Evolutionary conservation across 208 protist species (phyloP), one percentile per base, ranked within the genome.

Genomic region (Tritrichomonas foetus): DNA sequence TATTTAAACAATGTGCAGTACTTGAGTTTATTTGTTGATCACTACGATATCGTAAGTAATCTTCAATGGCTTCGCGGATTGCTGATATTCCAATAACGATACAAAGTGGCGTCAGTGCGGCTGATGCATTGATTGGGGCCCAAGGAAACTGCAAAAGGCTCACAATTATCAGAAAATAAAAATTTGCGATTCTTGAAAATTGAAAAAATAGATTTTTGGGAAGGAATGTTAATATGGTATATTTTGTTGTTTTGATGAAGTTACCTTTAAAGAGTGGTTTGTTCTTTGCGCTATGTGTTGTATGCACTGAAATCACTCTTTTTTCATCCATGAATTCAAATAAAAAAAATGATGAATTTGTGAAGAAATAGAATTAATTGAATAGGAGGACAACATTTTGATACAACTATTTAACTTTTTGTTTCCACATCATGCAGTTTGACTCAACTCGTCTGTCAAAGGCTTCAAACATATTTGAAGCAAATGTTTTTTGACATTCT

Each of bases 161-260:
- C 39, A 93, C 93, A 47, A 93, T 94, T 22, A 93, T 93, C 13
- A 94, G 53, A 47, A 94, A 94, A 33, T 94, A 94, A n/a, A 94
- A 94, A 57, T 94, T 94, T n/a, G 94, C 69, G 50, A 74, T n/a
- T 53, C 64, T 93, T 20, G 53, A 75, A 11, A 93, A 74, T 93
- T 93, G 69, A 64, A 50, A 41, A 50, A 98, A 95, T 20, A 98
- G 95, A 41, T 96, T 97, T 27, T 98, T 94, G n/a, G 98, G 98
- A 33, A 99, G 93, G 72, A 99, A 99, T 13, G 96, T 97, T 39
- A 95, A 94, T 3, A 96, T 3, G 22, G 96, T 97, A 95, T 99
- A 99, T 95, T 98, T 97, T 33, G 97, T 98, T 36, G 98, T 99
- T 33, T 95, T 93, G 33, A 98, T 97, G 92, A 96, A 97, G 94